Evolutionary conservation across 805 yeast species (phyloP).

Genomic region (Ogataea parapolymorpha): DNA sequence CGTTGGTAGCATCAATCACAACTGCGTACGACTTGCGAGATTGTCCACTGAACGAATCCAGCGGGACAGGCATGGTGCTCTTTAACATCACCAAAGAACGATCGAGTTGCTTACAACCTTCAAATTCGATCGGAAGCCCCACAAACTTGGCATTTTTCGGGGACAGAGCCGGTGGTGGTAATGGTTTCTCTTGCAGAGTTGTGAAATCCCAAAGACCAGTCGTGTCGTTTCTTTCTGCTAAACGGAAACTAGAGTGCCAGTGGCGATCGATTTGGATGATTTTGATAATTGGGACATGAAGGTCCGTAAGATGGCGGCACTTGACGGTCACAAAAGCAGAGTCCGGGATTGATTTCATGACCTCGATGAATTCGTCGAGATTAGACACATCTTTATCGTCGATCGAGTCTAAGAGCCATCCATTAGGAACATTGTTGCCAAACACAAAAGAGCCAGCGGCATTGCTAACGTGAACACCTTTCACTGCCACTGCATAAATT

Average conservation of each 20-base stretch:
- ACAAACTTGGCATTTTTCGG: conserved; percentile 69
- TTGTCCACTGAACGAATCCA: conserved; percentile 71
- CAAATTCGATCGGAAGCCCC: conserved; percentile 60
- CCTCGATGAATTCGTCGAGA: conserved; percentile 71
- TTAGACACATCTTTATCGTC: conserved; percentile 74
- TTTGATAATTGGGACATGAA: conserved; percentile 69
- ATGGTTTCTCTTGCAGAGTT: conserved; percentile 55
- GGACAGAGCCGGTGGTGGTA: conserved; percentile 47
- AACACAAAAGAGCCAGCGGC: conserved; percentile 75
- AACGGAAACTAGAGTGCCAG: conserved; percentile 70
- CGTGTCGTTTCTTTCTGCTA: conserved; percentile 58
- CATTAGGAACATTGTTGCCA: conserved; percentile 55
- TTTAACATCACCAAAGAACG: conserved; percentile 72
- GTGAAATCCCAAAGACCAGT: conserved; percentile 57
- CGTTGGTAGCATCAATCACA: conserved; percentile 74
- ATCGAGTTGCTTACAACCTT: conserved; percentile 52
- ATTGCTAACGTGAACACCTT: conserved; percentile 76
- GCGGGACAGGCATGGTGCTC: conserved; percentile 58
- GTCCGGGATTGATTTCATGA: conserved; percentile 77
- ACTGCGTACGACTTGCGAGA: conserved; percentile 70
- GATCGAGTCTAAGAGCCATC: conserved; percentile 78
- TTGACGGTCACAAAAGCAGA: conserved; percentile 63
- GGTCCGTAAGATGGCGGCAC: conserved; percentile 75
- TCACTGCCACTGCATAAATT: conserved; percentile 75
- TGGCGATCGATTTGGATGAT: conserved; percentile 77